Conservation (phyloP, 2,329 filamentous ascomycete species). For the Claviceps monticola region DNA sequence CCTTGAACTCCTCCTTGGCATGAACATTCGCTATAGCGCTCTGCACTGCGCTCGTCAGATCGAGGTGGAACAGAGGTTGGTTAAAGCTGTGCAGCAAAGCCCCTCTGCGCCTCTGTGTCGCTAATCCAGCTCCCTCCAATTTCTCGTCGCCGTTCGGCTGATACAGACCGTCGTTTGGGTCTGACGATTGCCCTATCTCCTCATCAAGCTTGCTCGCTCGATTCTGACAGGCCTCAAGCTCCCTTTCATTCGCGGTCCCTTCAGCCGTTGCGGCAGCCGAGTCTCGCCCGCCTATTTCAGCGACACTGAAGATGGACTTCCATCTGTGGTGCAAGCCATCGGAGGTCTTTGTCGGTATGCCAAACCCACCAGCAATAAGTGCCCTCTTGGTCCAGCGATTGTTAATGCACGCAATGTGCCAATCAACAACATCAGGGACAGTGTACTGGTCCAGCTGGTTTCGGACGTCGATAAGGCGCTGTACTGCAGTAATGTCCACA, state of each 20-base stretch:
- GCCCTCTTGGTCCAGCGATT: conserved; percentile 87
- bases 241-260: conserved; percentile 39
- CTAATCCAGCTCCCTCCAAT: conserved; percentile 12
- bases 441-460: conserved; percentile 86
- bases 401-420: conserved; percentile 90
- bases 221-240: conserved; percentile 3
- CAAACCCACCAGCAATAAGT: conserved; percentile 76
- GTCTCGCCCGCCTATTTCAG: conserved; percentile 61
- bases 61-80: conserved; percentile 84
- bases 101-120: conserved; percentile 28
- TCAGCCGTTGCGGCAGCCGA: conserved; percentile 60
- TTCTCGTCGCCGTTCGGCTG: conserved; percentile 24
- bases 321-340: conserved; percentile 49
- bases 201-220: conserved; percentile 15
- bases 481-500: conserved; percentile 83
- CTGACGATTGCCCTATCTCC: conserved; percentile 21
- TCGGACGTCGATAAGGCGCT: conserved; percentile 84
- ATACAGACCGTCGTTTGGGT: background rate
- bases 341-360: conserved; percentile 49
- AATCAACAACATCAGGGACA: conserved; percentile 69
- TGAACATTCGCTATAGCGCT: conserved; percentile 72
- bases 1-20: conserved; percentile 26
- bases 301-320: conserved; percentile 92
- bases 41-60: conserved; percentile 78
- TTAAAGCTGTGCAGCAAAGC: conserved; percentile 76